Base-by-base conservation (phyloP, 371 early-diverging fungal genomes). In the Mortierella sp. region DNA sequence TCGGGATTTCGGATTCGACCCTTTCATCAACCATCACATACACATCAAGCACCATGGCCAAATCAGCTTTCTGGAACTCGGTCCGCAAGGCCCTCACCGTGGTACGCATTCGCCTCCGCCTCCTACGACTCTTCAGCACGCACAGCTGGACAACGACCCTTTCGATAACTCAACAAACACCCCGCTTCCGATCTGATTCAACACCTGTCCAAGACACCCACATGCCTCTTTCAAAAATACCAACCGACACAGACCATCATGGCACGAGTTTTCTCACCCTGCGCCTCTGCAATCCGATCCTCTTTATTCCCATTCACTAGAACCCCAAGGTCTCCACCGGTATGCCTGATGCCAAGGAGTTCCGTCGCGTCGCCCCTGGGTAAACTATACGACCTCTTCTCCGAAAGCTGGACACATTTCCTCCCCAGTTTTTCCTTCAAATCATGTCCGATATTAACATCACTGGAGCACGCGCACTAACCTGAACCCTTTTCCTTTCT, bases 271-370 rank as follows among this genome's bases (percentile, higher is more conserved):
- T 34, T 67, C 67, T 67, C 43, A 67, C 40, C 10, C 37, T 24
- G 8, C 67, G 10, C 37, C 67, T 40, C 67, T 67, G 3, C 67
- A 67, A 16, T 43, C 64, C 61, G 34, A 64, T 55, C 72, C 16
- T 5, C 26, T 16, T 28, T 48, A 61, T 48, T n/a, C 37, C 46
- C 74, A 57, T 61, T 61, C 48, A 46, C 67, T 87, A 93, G 93
- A 93, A 93, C 87, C 93, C 93, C 80, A 84, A 89, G 75, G 89
- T 90, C 28, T 90, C 92, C 72, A 87, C 91, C 71, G 93, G 93
- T 87, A 91, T 93, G 91, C 93, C 92, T 40, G 89, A 88, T 74
- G 88, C 90, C 76, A 91, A 91, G 81, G 86, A 89, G 72, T 93
- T 90, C 90, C 91, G 93, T 90, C 89, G 89, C 31, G 88, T 91